Percentiles rank a stretch among this genome's conserved stretches.
Conservation (phyloP, 495 filamentous ascomycete genomes). For the Hypoxylon perforatum region DNA sequence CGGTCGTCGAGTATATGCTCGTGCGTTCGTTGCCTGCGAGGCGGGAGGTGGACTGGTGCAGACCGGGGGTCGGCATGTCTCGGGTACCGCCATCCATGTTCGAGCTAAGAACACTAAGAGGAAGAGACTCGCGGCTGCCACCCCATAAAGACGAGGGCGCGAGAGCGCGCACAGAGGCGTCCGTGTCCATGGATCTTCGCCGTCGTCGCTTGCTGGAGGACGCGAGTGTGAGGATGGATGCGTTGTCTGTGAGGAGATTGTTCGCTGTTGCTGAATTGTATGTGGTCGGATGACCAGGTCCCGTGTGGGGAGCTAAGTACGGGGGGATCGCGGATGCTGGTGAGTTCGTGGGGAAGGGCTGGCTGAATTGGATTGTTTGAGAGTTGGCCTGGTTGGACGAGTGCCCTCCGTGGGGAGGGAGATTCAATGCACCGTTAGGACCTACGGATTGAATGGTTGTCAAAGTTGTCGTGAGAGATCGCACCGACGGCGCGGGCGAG, state of each 20-base stretch:
- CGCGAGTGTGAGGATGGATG: constrained; percentile 94
- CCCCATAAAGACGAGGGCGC: constrained; percentile 94
- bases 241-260: constrained; percentile 91
- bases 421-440: constrained; percentile 69
- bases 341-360: constrained; percentile 84
- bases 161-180: constrained; percentile 92
- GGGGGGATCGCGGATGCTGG: constrained; percentile 83
- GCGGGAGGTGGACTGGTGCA: constrained; percentile 69
- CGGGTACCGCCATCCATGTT: constrained; percentile 65
- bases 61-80: constrained; percentile 50
- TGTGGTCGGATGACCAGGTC: constrained; percentile 75
- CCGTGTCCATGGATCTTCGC: constrained; percentile 91
- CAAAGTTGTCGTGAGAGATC: constrained; percentile 91
- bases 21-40: constrained; percentile 79
- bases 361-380: constrained; percentile 78
- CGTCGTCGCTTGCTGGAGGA: constrained; percentile 92
- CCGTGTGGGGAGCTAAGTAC: constrained; percentile 69
- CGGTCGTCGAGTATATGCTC: constrained; percentile 86
- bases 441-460: constrained; percentile 94
- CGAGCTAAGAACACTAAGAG: constrained; percentile 86
- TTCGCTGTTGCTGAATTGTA: constrained; percentile 92
- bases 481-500: constrained; percentile 89
- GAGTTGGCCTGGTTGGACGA: constrained; percentile 62
- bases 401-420: constrained; percentile 46
- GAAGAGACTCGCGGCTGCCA: constrained; percentile 86